Percentiles rank a stretch among this genome's conserved stretches.
phyloP scores from a whole-genome alignment of 257 asterid species.

The Euphrasia confusa region DNA sequence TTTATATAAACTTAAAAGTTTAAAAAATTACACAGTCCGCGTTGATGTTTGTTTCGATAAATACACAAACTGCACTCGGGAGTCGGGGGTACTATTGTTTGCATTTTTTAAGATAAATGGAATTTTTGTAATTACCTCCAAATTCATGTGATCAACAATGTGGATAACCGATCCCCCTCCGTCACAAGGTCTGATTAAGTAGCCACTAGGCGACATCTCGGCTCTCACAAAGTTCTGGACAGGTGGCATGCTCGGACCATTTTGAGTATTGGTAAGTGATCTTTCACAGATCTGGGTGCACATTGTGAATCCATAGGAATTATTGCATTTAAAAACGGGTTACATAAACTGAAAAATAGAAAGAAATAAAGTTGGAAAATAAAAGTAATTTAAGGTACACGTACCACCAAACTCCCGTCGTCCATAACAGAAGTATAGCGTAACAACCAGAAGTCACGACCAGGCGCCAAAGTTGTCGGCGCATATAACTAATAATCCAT shows the following conservation, averaged over 20 bases:
- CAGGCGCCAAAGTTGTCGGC: conserved; percentile 90
- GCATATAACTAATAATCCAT: conserved; percentile 55
- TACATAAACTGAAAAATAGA: neutral
- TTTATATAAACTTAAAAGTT: neutral
- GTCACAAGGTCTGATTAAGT: conserved; percentile 82
- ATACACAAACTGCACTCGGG: neutral
- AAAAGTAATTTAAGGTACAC: conserved; percentile 15
- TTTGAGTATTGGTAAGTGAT: conserved; percentile 75
- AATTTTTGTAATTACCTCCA: conserved; percentile 47
- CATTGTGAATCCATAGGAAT: conserved; percentile 5
- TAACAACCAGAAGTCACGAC: conserved; percentile 86
- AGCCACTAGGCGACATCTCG: conserved; percentile 85
- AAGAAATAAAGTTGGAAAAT: neutral
- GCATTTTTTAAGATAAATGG: neutral
- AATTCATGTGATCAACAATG: conserved; percentile 80
- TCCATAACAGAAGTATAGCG: conserved; percentile 85
- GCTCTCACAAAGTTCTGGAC: conserved; percentile 81
- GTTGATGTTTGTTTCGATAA: neutral
- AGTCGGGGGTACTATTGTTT: neutral
- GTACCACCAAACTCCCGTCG: conserved; percentile 86
- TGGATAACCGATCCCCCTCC: conserved; percentile 93
- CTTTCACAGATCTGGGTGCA: conserved; percentile 71
- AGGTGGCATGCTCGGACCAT: conserved; percentile 87
- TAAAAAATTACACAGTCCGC: neutral
- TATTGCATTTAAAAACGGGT: neutral